These are phyloP conservation scores for Coemansia sp. DNA, from an alignment of 192 early-diverging fungal species.

Conservation along the genomic window DNA sequence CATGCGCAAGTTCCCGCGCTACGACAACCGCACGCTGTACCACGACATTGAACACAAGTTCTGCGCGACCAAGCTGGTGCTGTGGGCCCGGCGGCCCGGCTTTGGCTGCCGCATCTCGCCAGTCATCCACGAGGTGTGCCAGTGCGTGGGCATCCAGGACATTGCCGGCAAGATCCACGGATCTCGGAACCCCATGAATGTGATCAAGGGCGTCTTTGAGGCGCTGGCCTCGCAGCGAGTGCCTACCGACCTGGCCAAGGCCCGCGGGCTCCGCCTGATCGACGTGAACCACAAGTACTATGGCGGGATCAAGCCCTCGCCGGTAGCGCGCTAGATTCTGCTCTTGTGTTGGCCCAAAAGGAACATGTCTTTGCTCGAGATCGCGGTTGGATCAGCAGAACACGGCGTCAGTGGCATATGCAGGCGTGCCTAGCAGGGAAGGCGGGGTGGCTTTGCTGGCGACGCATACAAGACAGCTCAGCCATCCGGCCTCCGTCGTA, in stretches of 20 bases:
- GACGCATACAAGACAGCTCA: no score
- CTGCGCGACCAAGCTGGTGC: slow-evolving; percentile 72
- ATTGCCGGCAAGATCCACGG: slow-evolving; percentile 83
- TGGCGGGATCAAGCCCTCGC: slow-evolving; percentile 48
- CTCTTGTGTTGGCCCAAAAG: background rate
- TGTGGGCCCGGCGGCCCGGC: slow-evolving; percentile 85
- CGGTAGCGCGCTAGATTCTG: background rate
- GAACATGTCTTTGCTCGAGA: no score
- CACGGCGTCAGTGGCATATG: no score
- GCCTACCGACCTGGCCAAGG: slow-evolving; percentile 80
- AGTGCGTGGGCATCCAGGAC: slow-evolving; percentile 90
- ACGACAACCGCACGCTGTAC: slow-evolving; percentile 90
- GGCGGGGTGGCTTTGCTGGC: no score
- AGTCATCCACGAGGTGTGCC: slow-evolving; percentile 91
- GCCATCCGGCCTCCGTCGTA: no score
- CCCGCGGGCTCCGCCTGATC: slow-evolving; percentile 77
- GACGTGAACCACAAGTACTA: slow-evolving; percentile 91
- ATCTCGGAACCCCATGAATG: slow-evolving; percentile 96
- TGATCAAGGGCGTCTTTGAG: slow-evolving; percentile 93
- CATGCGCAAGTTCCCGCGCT: slow-evolving; percentile 75
- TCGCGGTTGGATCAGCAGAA: no score
- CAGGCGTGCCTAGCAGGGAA: no score
- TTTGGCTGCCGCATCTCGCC: slow-evolving; percentile 92
- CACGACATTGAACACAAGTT: slow-evolving; percentile 85
- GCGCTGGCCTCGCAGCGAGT: slow-evolving; percentile 73